Evolutionary conservation across 345 rosid genomes (phyloP).

Genomic region (Eucalyptus curtisii): DNA sequence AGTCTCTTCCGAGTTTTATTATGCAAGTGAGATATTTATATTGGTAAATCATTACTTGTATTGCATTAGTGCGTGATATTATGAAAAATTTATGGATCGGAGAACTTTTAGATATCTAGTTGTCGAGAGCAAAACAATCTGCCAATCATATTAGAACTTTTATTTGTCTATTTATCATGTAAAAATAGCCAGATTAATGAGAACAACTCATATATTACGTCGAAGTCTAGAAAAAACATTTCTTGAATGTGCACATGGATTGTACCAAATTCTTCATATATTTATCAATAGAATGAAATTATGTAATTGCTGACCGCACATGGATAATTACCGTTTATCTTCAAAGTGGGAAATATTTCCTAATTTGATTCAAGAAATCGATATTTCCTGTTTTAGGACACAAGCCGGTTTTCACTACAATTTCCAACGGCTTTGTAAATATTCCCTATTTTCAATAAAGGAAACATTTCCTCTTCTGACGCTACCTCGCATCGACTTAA

Average conservation of each 20-base stretch:
- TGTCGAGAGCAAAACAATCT: neutral
- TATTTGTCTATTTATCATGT: neutral
- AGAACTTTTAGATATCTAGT: neutral
- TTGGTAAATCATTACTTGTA: neutral
- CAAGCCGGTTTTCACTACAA: neutral
- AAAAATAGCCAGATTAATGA: neutral
- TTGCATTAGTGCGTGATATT: neutral
- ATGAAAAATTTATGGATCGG: neutral
- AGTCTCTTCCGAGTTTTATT: neutral
- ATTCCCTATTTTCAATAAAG: too few species aligned
- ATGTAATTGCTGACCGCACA: neutral
- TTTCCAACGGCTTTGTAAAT: too few species aligned
- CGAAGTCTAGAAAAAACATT: neutral
- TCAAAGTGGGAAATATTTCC: neutral
- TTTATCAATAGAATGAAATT: neutral
- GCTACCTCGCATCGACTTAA: neutral
- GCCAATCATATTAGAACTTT: neutral
- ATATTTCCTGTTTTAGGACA: neutral
- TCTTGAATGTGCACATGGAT: neutral
- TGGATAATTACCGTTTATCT: neutral
- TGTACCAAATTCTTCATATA: neutral
- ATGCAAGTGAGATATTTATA: neutral
- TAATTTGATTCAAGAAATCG: neutral
- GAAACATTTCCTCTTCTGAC: too few species aligned
- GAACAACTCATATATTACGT: accelerated